Evolutionary conservation across 208 protist species (phyloP).

Genomic region (Wallacemonas sp.): DNA sequence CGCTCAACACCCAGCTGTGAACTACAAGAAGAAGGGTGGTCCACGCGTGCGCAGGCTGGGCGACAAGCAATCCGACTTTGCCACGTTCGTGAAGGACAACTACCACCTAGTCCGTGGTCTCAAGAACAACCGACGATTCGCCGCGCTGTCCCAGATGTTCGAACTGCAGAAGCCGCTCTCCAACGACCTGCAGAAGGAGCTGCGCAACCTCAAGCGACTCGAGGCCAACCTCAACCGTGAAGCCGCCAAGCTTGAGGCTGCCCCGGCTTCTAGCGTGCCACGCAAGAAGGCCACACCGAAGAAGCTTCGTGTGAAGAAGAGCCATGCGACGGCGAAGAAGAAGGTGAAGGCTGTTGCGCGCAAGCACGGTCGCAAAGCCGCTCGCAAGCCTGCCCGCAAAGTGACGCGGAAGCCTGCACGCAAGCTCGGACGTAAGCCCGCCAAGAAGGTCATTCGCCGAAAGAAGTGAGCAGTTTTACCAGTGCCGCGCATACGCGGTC

Average conservation of each 20-base stretch:
- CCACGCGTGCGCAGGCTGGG: conserved; percentile 7
- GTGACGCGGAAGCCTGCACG: background rate
- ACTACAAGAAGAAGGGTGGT: conserved; percentile 30
- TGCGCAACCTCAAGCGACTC: conserved; percentile 28
- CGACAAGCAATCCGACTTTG: conserved; percentile 39
- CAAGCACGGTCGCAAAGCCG: conserved; percentile 2
- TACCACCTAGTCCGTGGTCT: conserved; percentile 67
- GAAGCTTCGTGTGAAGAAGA: conserved; percentile 15
- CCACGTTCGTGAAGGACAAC: conserved; percentile 74
- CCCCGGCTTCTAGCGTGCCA: background rate
- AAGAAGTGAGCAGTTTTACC: conserved; percentile 4
- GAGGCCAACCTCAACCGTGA: conserved; percentile 17
- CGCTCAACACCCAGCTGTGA: conserved; percentile 48
- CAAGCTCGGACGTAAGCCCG: background rate
- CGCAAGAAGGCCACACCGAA: conserved; percentile 6
- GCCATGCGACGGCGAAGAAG: conserved; percentile 18
- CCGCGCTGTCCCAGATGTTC: conserved; percentile 77
- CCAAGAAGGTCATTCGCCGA: background rate
- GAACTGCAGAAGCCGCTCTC: conserved; percentile 65
- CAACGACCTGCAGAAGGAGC: conserved; percentile 46
- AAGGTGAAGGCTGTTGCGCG: conserved; percentile 15
- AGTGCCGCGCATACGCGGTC: too few relatives aligned
- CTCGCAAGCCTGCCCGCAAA: conserved; percentile 8
- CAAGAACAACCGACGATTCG: conserved; percentile 64
- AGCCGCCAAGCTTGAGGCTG: background rate